A percentile compares a stretch with the other conserved stretches of the same genome.
phyloP scores from a whole-genome alignment of 176 grass and related monocot genomes.

The Eremochloa ophiuroides region DNA sequence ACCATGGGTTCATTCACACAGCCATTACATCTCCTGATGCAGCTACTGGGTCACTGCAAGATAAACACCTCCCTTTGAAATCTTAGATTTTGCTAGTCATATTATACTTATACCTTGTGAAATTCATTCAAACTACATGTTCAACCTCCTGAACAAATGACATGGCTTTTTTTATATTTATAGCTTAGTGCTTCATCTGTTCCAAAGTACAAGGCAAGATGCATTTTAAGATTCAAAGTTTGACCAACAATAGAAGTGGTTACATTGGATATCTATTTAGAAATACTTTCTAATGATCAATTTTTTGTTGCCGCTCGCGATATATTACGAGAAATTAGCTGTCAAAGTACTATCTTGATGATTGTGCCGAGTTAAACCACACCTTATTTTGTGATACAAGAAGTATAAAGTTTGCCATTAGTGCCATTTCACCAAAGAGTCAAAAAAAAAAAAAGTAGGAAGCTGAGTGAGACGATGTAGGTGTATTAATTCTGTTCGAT shows the following conservation, averaged over 20 bases:
- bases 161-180: neutral
- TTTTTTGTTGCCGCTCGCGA: neutral
- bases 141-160: neutral
- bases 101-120: conserved; percentile 8
- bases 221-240: neutral
- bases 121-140: neutral
- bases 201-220: neutral
- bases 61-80: neutral
- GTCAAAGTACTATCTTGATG: neutral
- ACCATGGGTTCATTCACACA: neutral
- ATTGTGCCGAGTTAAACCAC: neutral
- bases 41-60: neutral
- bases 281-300: neutral
- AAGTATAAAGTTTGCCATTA: neutral
- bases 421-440: neutral
- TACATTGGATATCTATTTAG: neutral
- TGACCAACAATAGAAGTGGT: neutral
- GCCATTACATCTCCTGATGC: neutral
- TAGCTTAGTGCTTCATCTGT: neutral
- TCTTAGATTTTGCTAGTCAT: neutral
- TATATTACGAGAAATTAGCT: neutral
- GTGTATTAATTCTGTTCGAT: neutral
- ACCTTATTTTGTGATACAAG: neutral
- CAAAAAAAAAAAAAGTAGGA: neutral
- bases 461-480: neutral